Conservation (phyloP, 179 eudicot species). For the Beta macrorhiza region DNA sequence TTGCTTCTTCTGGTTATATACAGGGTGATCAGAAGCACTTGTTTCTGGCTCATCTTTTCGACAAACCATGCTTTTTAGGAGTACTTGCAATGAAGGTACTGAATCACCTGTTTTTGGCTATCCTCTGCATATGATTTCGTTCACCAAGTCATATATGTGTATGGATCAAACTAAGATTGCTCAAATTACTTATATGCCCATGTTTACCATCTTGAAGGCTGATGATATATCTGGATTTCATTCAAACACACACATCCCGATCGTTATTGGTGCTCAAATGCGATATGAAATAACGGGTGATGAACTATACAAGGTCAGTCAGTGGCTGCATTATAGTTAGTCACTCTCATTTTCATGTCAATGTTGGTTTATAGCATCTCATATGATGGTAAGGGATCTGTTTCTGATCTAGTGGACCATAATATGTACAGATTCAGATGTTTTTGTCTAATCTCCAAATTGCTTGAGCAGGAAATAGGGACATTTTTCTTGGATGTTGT, state of each 20-base stretch:
- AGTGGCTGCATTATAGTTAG: slow-evolving; percentile 2
- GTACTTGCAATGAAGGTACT: slow-evolving; percentile 79
- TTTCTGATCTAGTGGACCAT: background rate
- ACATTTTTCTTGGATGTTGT: slow-evolving; percentile 81
- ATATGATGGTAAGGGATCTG: background rate
- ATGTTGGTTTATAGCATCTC: background rate
- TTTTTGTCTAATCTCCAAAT: slow-evolving; percentile 6
- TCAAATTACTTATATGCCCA: background rate
- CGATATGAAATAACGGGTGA: slow-evolving; percentile 96
- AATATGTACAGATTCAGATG: background rate
- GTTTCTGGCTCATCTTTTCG: slow-evolving; percentile 86
- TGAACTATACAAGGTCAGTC: slow-evolving; percentile 83
- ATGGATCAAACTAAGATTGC: background rate
- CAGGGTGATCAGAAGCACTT: slow-evolving; percentile 82
- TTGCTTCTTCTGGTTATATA: slow-evolving; percentile 13
- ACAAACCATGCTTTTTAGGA: slow-evolving; percentile 96
- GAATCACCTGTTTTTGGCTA: background rate
- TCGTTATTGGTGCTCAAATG: slow-evolving; percentile 92
- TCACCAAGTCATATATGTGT: background rate
- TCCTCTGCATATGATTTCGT: background rate
- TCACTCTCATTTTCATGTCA: background rate
- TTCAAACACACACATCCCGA: slow-evolving; percentile 88
- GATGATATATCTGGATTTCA: slow-evolving; percentile 78
- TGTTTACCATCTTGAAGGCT: slow-evolving; percentile 43
- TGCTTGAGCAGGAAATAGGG: slow-evolving; percentile 69